These are phyloP conservation scores for Sporobolomyces roseus DNA, from an alignment of 768 basidiomycete species.

Conservation along the genomic window DNA sequence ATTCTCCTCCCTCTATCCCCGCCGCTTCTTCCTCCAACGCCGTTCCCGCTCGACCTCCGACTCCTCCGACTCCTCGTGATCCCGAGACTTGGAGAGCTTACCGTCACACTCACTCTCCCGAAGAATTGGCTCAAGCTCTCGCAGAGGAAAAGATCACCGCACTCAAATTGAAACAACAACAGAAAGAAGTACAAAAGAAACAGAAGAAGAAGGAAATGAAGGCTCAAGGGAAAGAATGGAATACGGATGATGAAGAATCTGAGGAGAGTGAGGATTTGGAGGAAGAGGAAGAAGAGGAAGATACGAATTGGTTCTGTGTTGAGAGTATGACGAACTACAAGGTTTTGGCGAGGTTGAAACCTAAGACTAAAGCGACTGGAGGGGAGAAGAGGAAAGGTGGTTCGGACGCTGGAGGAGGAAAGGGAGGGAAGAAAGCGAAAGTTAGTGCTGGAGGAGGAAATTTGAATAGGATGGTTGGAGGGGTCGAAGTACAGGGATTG, in stretches of 20 bases:
- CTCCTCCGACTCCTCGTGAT: background rate
- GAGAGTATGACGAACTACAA: background rate
- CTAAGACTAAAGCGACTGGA: too few species aligned
- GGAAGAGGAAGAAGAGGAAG: background rate
- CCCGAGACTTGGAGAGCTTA: constrained; percentile 2
- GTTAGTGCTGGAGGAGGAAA: background rate
- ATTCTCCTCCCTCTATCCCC: too few species aligned
- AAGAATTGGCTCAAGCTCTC: background rate
- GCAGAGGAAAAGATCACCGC: too few species aligned
- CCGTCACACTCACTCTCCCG: background rate
- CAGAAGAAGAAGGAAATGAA: background rate
- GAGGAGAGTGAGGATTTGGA: constrained; percentile 5
- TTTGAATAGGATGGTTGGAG: background rate
- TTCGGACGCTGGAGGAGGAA: background rate
- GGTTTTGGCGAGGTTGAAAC: constrained; percentile 5
- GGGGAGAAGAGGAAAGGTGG: too few species aligned
- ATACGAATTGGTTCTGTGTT: constrained; percentile 5
- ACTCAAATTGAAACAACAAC: background rate
- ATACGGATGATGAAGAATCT: background rate
- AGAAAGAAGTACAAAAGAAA: background rate
- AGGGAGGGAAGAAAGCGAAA: background rate
- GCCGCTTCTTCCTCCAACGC: background rate
- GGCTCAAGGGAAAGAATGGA: background rate
- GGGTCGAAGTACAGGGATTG: constrained; percentile 4
- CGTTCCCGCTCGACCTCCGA: background rate